phyloP scores from a whole-genome alignment of 805 yeast genomes.

The Metschnikowia reukaufii region DNA sequence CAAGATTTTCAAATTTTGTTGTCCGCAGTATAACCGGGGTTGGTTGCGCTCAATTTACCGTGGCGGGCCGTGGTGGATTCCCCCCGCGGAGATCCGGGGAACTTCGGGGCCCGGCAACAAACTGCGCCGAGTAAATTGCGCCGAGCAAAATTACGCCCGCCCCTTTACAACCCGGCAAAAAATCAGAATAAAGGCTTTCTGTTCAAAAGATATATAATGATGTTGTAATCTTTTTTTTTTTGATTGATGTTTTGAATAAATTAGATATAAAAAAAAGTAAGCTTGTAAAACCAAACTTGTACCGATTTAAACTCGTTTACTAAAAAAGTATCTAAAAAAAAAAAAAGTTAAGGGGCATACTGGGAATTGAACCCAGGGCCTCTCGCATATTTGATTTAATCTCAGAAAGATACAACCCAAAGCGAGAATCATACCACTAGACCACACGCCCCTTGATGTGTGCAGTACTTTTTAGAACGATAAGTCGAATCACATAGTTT shows the following conservation, averaged over 20 bases:
- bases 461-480: no score
- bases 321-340: no score
- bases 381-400: constrained; percentile 41
- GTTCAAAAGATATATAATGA: no score
- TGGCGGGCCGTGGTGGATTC: constrained; percentile 3
- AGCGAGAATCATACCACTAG: constrained; percentile 27
- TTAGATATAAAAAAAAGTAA: no score
- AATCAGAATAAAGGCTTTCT: no score
- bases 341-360: constrained; percentile 34
- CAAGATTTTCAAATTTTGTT: background rate
- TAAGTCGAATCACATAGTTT: no score
- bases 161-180: no score
- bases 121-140: background rate
- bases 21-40: background rate
- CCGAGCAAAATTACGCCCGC: background rate
- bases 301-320: background rate
- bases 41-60: background rate
- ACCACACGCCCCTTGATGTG: constrained; percentile 21
- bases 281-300: no score
- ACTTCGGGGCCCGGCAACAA: background rate
- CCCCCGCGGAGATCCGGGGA: constrained; percentile 5
- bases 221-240: no score
- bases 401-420: constrained; percentile 16
- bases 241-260: no score
- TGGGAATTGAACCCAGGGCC: constrained; percentile 66